Percentiles rank a stretch among this genome's conserved stretches.
These are phyloP conservation scores for Ogataea parapolymorpha DNA, from an alignment of 805 yeast species.

Conservation along the genomic window DNA sequence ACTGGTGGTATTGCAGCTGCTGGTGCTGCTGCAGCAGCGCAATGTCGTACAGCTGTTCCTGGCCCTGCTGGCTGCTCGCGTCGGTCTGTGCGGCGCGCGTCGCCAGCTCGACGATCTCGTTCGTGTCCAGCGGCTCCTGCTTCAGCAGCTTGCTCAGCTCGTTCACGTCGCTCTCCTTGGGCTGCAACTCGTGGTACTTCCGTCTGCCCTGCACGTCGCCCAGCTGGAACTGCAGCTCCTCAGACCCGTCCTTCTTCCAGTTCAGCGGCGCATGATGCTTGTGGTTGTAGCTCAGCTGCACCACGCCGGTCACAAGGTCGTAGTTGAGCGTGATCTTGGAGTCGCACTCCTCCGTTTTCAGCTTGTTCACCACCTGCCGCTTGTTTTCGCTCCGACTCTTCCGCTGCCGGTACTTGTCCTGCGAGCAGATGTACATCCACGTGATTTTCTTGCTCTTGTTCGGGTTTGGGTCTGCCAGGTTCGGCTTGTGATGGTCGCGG, in stretches of 20 bases:
- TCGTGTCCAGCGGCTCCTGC: constrained; percentile 21
- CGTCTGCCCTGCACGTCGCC: constrained; percentile 10
- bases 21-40: constrained; percentile 21
- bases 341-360: constrained; percentile 40
- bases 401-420: constrained; percentile 41
- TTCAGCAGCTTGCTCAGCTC: constrained; percentile 22
- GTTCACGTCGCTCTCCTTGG: constrained; percentile 18
- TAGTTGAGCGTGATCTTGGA: constrained; percentile 39
- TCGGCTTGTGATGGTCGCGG: constrained; percentile 42
- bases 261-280: constrained; percentile 38
- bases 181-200: constrained; percentile 17
- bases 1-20: constrained; percentile 16
- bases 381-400: constrained; percentile 39
- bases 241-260: constrained; percentile 29
- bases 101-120: constrained; percentile 25
- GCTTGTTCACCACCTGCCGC: constrained; percentile 36
- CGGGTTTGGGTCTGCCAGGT: constrained; percentile 32
- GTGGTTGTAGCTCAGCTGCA: constrained; percentile 38
- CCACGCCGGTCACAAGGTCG: constrained; percentile 36
- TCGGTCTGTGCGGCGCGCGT: constrained; percentile 24
- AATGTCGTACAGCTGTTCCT: constrained; percentile 19
- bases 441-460: constrained; percentile 39
- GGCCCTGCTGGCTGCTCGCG: constrained; percentile 1
- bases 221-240: constrained; percentile 18
- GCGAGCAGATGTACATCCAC: constrained; percentile 45